A percentile compares a stretch with the other conserved stretches of the same genome.
phyloP scores from a whole-genome alignment of 2,329 filamentous ascomycete species.

The Thelonectria blattea region DNA sequence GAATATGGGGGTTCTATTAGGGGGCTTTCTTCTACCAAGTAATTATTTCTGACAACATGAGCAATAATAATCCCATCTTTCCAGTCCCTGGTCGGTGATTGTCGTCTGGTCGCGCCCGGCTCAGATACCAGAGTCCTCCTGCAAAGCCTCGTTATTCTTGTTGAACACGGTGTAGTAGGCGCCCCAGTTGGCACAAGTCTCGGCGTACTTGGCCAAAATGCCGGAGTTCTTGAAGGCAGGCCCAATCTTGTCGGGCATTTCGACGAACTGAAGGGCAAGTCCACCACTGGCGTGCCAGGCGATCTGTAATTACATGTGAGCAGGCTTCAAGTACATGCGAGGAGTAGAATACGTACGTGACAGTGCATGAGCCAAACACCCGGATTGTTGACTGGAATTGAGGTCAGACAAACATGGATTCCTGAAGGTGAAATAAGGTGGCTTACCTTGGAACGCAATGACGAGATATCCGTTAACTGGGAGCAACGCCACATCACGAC shows the following conservation, averaged over 20 bases:
- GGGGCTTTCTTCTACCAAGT: no score
- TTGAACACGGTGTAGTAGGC: constrained; percentile 24
- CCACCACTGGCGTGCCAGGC: constrained; percentile 11
- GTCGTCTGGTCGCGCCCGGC: no score
- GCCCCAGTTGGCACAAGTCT: constrained; percentile 18
- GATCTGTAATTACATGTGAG: constrained; percentile 1
- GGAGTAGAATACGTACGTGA: not conserved
- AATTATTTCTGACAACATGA: no score
- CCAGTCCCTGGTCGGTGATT: no score
- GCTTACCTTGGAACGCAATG: constrained; percentile 10
- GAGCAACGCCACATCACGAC: constrained; percentile 12
- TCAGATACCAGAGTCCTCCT: constrained; percentile 16
- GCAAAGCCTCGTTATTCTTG: constrained; percentile 17
- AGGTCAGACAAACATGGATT: not conserved
- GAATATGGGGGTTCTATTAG: no score
- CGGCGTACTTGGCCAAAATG: constrained; percentile 3
- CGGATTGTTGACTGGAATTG: constrained; percentile 4
- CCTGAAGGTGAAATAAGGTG: not conserved
- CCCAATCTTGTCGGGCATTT: constrained; percentile 5
- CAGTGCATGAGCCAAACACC: constrained; percentile 18
- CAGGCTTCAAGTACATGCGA: not conserved
- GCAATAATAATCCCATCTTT: no score
- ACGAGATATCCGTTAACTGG: constrained; percentile 15
- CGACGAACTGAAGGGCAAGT: constrained; percentile 13
- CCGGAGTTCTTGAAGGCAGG: constrained; percentile 4